Evolutionary conservation across 2,329 filamentous ascomycete species (phyloP).

Genomic region (Rasamsonia emersonii): DNA sequence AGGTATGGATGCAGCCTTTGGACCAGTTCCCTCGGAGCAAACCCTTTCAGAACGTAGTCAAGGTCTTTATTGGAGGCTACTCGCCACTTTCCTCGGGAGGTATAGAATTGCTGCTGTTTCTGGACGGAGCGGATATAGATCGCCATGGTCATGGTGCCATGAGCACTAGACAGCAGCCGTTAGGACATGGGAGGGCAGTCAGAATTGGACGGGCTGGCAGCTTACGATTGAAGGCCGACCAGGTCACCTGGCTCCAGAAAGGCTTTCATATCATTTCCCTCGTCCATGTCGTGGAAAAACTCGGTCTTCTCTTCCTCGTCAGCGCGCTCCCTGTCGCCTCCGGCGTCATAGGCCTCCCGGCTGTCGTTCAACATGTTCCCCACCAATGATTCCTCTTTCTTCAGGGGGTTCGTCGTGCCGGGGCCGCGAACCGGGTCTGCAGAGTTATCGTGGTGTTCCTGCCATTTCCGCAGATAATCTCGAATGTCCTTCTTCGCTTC

Average conservation of each 20-base stretch:
- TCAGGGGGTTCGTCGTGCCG: slow-evolving; percentile 9
- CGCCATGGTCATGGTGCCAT: slow-evolving; percentile 23
- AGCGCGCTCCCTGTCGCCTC: slow-evolving; percentile 17
- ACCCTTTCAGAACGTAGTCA: slow-evolving; percentile 43
- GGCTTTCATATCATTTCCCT: slow-evolving; percentile 19
- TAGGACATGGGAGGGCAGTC: slow-evolving; percentile 2
- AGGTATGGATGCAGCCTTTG: slow-evolving; percentile 43
- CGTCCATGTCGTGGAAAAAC: slow-evolving; percentile 18
- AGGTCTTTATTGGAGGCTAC: slow-evolving; percentile 29
- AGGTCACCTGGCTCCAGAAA: slow-evolving; percentile 35
- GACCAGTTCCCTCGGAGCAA: slow-evolving; percentile 38
- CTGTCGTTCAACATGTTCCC: slow-evolving; percentile 28
- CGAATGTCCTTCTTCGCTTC: slow-evolving; percentile 31
- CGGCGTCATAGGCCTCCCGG: slow-evolving; percentile 17
- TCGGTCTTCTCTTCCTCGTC: slow-evolving; percentile 18
- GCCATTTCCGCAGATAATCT: slow-evolving; percentile 34
- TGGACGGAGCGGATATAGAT: slow-evolving; percentile 35
- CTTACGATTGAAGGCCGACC: slow-evolving; percentile 27
- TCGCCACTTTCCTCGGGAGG: slow-evolving; percentile 35
- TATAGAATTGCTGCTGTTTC: slow-evolving; percentile 37
- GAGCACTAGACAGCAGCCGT: slow-evolving; percentile 8
- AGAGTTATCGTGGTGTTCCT: slow-evolving; percentile 19
- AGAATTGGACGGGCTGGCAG: not conserved
- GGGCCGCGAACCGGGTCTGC: slow-evolving; percentile 22
- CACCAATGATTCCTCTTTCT: slow-evolving; percentile 8